Base-by-base conservation (phyloP, 2,329 filamentous ascomycete genomes). In the Atkinsonella hypoxylon region DNA sequence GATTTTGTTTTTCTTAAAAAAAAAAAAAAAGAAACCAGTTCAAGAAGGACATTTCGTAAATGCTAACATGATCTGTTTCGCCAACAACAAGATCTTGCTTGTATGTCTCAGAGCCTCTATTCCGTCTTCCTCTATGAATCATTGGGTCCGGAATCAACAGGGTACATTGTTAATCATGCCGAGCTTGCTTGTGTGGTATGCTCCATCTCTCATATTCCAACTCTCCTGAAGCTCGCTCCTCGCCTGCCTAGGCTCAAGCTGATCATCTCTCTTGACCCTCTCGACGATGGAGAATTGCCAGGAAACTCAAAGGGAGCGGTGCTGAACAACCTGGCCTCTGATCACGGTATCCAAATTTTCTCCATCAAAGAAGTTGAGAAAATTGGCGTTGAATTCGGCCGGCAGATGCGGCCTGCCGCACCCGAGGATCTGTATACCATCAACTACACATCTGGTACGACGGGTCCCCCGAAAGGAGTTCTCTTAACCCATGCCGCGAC, bases 111-210 rank as follows among this genome's bases (percentile, higher is more conserved):
- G 67, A 81, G 85, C 10, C 79, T 96, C 34, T 97, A 78, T 70
- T 87, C 85, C 18, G 89, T 97, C 51, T 95, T 90, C 5, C 83
- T 97, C 48, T 98, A 98, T 73, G 93, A 97, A 68, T 96, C 90
- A 10, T 79, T 97, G 4, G 91, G 91, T 10, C 84, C 91, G 12
- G 87, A 95, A 57, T 81, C 90, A 2, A 89, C 87, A 51, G 89
- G 97, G 70, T 97, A 87, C 71, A 96, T 98, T 67, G 85, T 96
- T 71, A 94, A 94, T 69, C 91, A 97, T 65, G 81, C 89, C 49
- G 77, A 82, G 55, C 72, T 97, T 51, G 68, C 76, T 52, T 87
- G 83, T 60, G 81, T 97, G 39, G 82, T 85, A 55, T 83, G 87
- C 51, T 89, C 87, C 31, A 73, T 96, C 45, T 81, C 82, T 41